Base-by-base conservation (phyloP, 164 flowering plant species). In the Dillenia turbinata region DNA sequence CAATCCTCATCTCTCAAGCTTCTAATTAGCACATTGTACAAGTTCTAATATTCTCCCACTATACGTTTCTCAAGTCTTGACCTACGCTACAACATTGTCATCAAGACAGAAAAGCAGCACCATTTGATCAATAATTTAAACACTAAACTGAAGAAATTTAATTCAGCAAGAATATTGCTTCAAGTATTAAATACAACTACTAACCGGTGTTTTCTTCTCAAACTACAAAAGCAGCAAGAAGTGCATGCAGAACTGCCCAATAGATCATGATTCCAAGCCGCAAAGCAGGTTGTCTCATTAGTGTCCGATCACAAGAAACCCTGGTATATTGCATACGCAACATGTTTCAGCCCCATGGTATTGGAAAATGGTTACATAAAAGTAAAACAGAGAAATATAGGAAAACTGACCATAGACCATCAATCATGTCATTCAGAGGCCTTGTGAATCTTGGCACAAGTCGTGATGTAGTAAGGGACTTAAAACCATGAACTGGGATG, bases 261-360 rank as follows among this genome's bases (percentile, higher is more conserved):
- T 94, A 94, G 40, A 94, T 51, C 44, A 94, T 87, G 60, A 91
- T 79, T 49, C 88, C 83, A 68, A 94, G 86, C 56, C 99, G 89
- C 54, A 89, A 73, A 67, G 83, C 87, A 77, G 99, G 99, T 65
- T 85, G 91, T 17, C 96, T 85, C 99, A 91, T 94, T 10, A 94
- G 76, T 56, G 94, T 75, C 47, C 97, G 86, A 60, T 88, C 99
- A 71, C 97, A 92, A 62, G 99, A 94, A 71, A 94, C 90, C 99
- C 99, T 91, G 72, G 52, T 9, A 51, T 59, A 68, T 55, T 60
- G 57, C 48, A 61, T 51, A 63, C 14, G 22, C 40, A 57, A 44
- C 17, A 57, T 2, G 16, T 43, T 40, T 60, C 22, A 57, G 47
- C 44, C 50, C 10, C 40, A 33, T 4, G 7, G 40, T 33, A 33